Evolutionary conservation across 345 rosid species (phyloP).

Genomic region (Aquilaria malaccensis): DNA sequence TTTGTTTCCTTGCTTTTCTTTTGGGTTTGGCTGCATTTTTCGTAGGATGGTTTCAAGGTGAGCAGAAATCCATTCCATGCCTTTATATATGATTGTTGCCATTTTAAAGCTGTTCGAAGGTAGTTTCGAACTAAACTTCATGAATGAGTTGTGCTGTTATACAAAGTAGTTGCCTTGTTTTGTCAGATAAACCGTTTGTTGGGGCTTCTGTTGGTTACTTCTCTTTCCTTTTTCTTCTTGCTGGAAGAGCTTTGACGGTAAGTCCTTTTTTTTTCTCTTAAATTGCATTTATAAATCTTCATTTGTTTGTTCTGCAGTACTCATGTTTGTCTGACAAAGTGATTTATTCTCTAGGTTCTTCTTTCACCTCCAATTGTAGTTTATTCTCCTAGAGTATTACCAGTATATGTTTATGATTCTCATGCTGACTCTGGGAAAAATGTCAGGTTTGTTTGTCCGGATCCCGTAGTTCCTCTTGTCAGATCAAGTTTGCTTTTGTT

Average conservation of each 20-base stretch:
- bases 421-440: conserved; percentile 98
- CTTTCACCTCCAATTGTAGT: conserved; percentile 99
- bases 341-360: conserved; percentile 61
- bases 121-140: background rate
- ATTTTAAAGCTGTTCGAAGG: no score
- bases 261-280: conserved; percentile 19
- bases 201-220: conserved; percentile 99
- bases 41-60: conserved; percentile 87
- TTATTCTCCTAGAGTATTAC: conserved; percentile 96
- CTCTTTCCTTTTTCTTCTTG: conserved; percentile 83
- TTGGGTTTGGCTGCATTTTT: conserved; percentile 98
- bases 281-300: conserved; percentile 7
- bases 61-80: conserved; percentile 10
- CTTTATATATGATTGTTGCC: background rate
- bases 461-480: conserved; percentile 9
- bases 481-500: conserved; percentile 6
- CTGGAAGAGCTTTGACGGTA: conserved; percentile 97
- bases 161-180: conserved; percentile 15
- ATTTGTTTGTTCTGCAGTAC: conserved; percentile 5
- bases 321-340: conserved; percentile 6
- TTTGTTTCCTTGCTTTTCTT: conserved; percentile 89
- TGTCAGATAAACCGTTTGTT: conserved; percentile 82
- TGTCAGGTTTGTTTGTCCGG: conserved; percentile 83
- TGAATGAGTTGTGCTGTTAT: background rate
- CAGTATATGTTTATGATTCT: conserved; percentile 96